Evolutionary conservation across 371 early-diverging fungal species (phyloP).

Genomic region (Mucor plumbeus): DNA sequence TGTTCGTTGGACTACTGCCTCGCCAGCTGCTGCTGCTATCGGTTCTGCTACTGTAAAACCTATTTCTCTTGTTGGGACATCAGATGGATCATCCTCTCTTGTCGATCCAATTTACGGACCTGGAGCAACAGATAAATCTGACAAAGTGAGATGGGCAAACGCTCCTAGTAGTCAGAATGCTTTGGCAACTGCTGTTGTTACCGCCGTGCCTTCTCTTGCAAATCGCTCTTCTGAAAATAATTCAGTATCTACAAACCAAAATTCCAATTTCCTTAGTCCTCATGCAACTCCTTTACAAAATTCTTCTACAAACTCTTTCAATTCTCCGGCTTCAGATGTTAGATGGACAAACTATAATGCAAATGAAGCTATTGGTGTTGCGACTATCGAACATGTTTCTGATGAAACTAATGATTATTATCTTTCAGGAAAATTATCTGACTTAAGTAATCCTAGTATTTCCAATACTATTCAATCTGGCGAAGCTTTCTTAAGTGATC

Average conservation of each 20-base stretch:
- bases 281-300: neutral
- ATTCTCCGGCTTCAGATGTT: slow-evolving; percentile 2
- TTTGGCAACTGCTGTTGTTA: slow-evolving; percentile 5
- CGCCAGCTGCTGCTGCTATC: slow-evolving; percentile 28
- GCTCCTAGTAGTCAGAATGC: slow-evolving; percentile 8
- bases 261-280: neutral
- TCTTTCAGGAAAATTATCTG: neutral
- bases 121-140: neutral
- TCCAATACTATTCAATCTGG: slow-evolving; percentile 13
- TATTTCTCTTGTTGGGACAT: slow-evolving; percentile 18
- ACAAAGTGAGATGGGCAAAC: slow-evolving; percentile 26
- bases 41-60: slow-evolving; percentile 44
- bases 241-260: neutral
- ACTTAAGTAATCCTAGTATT: neutral
- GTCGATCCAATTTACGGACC: slow-evolving; percentile 13
- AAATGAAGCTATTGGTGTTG: slow-evolving; percentile 51
- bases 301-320: neutral
- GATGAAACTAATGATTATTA: neutral
- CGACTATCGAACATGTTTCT: slow-evolving; percentile 34
- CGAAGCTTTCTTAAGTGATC: slow-evolving; percentile 38
- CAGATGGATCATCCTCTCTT: slow-evolving; percentile 9
- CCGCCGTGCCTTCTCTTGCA: neutral
- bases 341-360: slow-evolving; percentile 44
- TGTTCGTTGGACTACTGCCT: slow-evolving; percentile 34
- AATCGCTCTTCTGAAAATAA: neutral